phyloP scores from a whole-genome alignment of 192 early-diverging fungal genomes.

The Funneliformis mosseae region DNA sequence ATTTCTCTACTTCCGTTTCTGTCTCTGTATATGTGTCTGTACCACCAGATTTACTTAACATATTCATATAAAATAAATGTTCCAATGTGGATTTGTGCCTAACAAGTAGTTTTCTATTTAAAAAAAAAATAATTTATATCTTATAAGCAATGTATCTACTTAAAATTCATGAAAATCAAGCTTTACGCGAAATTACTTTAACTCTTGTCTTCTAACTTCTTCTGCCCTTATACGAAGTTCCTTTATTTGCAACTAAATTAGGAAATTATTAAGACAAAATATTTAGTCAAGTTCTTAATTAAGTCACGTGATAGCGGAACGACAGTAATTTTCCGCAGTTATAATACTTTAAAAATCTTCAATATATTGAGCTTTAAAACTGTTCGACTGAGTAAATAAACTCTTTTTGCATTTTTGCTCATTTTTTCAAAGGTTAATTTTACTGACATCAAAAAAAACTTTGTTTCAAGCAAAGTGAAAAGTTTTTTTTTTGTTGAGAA shows the following conservation, averaged over 20 bases:
- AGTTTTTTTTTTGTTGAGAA: neutral
- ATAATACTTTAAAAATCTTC: neutral
- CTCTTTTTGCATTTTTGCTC: neutral
- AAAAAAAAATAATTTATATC: conserved; percentile 2
- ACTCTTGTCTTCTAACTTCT: neutral
- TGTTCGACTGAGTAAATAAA: neutral
- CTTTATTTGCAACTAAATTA: neutral
- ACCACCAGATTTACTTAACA: neutral
- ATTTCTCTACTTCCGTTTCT: too few relatives aligned
- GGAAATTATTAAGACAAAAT: neutral
- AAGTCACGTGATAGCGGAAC: neutral
- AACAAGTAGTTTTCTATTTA: neutral
- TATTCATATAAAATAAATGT: conserved; percentile 21
- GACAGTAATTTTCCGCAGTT: neutral
- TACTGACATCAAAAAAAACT: neutral
- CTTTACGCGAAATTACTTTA: neutral
- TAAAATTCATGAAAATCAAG: neutral
- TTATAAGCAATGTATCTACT: neutral
- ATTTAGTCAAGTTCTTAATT: neutral
- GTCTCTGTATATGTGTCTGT: neutral
- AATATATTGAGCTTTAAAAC: neutral
- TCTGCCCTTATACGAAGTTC: neutral
- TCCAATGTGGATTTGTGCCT: conserved; percentile 1
- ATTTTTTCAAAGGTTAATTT: neutral
- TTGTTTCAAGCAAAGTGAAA: neutral